These are phyloP conservation scores for Pouteria campechiana DNA, from an alignment of 179 eudicot species.

Conservation along the genomic window DNA sequence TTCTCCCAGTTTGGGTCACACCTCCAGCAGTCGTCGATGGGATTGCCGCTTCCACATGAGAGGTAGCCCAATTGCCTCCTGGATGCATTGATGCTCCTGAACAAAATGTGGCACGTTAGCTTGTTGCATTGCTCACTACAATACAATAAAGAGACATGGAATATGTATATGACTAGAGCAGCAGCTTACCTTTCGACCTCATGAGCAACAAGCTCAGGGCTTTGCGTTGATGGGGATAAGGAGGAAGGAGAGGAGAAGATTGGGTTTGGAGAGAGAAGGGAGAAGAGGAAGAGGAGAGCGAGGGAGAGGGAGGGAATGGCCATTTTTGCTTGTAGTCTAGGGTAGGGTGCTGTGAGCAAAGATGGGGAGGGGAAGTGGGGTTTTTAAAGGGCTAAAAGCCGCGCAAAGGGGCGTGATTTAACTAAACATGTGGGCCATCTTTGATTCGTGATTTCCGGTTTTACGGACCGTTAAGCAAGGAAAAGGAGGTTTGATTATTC, in stretches of 20 bases:
- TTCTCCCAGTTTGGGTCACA: slow-evolving; percentile 59
- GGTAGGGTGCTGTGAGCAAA: slow-evolving; percentile 6
- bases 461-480: too few relatives aligned
- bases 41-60: slow-evolving; percentile 65
- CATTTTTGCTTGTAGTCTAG: too few relatives aligned
- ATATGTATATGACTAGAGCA: neutral
- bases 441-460: slow-evolving; percentile 36
- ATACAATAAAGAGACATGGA: neutral
- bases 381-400: slow-evolving; percentile 35
- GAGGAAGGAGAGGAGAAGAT: slow-evolving; percentile 23
- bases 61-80: slow-evolving; percentile 50
- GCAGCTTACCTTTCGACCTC: slow-evolving; percentile 46
- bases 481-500: too few relatives aligned
- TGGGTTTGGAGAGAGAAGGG: slow-evolving; percentile 16
- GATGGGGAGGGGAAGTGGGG: slow-evolving; percentile 13
- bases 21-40: slow-evolving; percentile 82
- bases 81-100: slow-evolving; percentile 47
- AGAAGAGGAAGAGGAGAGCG: slow-evolving; percentile 11
- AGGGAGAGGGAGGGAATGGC: slow-evolving; percentile 1
- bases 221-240: slow-evolving; percentile 19
- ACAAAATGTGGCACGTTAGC: neutral
- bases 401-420: slow-evolving; percentile 50
- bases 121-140: neutral
- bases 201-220: slow-evolving; percentile 44
- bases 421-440: slow-evolving; percentile 25